A percentile compares a stretch with the other conserved stretches of the same genome.
Conservation (phyloP, 1,284 basidiomycete genomes). For the Peniophora sp. region DNA sequence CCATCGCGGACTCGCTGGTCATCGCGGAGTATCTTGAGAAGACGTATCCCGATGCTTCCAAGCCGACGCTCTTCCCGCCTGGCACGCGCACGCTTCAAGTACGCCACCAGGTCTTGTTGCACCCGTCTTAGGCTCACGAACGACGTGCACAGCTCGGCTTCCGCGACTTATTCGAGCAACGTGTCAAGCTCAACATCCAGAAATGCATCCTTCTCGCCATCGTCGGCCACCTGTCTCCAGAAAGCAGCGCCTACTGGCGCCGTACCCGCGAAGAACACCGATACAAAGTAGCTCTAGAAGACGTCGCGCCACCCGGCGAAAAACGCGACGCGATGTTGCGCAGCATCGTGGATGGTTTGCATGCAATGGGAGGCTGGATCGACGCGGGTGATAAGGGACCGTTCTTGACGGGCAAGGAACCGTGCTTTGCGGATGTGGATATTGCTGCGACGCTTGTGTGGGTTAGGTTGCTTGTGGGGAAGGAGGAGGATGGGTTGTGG, state of each 20-base stretch:
- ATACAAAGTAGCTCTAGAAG: constrained; percentile 27
- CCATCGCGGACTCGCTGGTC: constrained; percentile 20
- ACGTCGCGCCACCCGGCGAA: constrained; percentile 21
- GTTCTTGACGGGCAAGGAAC: constrained; percentile 17
- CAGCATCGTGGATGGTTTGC: constrained; percentile 24
- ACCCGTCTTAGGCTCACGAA: too few species aligned
- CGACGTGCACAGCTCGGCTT: constrained; percentile 20
- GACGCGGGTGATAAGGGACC: constrained; percentile 17
- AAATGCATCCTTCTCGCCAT: constrained; percentile 16
- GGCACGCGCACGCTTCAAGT: constrained; percentile 20
- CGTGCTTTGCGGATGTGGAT: constrained; percentile 30
- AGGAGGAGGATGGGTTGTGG: constrained; percentile 29
- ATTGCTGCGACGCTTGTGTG: constrained; percentile 22
- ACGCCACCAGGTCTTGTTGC: too few species aligned
- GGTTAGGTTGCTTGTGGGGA: constrained; percentile 22
- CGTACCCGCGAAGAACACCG: constrained; percentile 21
- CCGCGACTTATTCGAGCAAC: constrained; percentile 10
- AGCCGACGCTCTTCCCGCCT: constrained; percentile 16
- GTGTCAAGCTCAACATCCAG: constrained; percentile 7
- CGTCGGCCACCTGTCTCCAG: constrained; percentile 19
- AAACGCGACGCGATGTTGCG: constrained; percentile 16
- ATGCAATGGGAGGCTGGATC: constrained; percentile 22
- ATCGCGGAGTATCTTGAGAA: constrained; percentile 27
- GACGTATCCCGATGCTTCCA: constrained; percentile 18
- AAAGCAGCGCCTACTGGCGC: constrained; percentile 29